These are phyloP conservation scores for Byssothecium circinans DNA, from an alignment of 2,329 filamentous ascomycete species.

Conservation along the genomic window DNA sequence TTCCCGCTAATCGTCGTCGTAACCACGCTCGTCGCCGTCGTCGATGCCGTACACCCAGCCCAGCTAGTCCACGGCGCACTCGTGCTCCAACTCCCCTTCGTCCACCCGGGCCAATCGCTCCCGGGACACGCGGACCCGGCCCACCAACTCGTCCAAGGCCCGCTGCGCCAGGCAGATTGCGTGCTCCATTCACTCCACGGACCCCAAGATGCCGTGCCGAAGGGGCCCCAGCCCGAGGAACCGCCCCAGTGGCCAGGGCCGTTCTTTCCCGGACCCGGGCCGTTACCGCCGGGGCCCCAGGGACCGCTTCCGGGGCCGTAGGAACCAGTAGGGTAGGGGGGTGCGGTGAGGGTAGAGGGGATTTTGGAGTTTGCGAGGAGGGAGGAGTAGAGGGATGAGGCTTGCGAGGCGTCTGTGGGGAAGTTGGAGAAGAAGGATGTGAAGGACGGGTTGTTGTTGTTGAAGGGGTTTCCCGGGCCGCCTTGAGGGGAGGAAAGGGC, in stretches of 20 bases:
- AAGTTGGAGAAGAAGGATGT: constrained; percentile 2
- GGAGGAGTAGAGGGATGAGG: constrained; percentile 31
- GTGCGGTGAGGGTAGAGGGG: constrained; percentile 27
- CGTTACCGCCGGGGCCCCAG: constrained; percentile 20
- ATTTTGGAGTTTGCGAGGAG: constrained; percentile 27
- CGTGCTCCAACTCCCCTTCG: constrained; percentile 38
- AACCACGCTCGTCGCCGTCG: constrained; percentile 33
- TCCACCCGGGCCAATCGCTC: constrained; percentile 43
- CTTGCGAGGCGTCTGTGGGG: constrained; percentile 20
- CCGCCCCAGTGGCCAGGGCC: constrained; percentile 19
- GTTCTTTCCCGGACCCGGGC: constrained; percentile 4
- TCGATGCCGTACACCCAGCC: constrained; percentile 34
- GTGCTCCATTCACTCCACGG: constrained; percentile 36
- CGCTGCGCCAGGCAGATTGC: constrained; percentile 27
- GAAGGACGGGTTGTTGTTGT: not conserved
- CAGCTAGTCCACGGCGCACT: constrained; percentile 42
- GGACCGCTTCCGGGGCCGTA: constrained; percentile 13
- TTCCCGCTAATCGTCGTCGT: constrained; percentile 33
- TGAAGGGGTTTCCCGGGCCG: not conserved
- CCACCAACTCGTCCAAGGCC: constrained; percentile 43
- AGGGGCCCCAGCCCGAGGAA: constrained; percentile 27
- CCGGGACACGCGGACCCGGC: constrained; percentile 33
- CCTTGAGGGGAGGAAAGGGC: not conserved
- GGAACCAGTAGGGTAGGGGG: constrained; percentile 26
- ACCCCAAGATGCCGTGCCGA: constrained; percentile 29